Conservation (phyloP, 306 rosid genomes). For the Cyclanthera cordifolia region DNA sequence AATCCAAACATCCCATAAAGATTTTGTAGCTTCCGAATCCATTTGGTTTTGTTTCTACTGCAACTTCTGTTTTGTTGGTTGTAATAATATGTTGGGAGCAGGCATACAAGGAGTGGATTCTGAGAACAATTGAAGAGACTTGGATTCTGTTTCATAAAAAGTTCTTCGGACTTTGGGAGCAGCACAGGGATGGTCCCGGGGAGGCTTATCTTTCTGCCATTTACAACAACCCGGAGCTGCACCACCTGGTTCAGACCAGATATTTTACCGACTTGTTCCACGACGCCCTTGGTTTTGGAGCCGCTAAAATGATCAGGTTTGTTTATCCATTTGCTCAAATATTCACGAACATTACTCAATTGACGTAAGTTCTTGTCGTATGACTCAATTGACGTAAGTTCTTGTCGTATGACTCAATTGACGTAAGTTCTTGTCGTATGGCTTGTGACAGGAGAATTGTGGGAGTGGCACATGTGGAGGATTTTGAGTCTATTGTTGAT, state of each 20-base stretch:
- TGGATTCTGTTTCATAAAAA: slow-evolving; percentile 67
- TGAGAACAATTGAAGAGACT: slow-evolving; percentile 59
- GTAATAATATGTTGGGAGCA: slow-evolving; percentile 7
- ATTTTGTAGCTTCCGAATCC: no score
- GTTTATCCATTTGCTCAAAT: no score
- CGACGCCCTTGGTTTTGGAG: slow-evolving; percentile 79
- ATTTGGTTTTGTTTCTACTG: no score
- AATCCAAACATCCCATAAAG: no score
- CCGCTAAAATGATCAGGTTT: slow-evolving; percentile 76
- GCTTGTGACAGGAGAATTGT: slow-evolving; percentile 69
- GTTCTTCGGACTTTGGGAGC: slow-evolving; percentile 62
- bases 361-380: no score
- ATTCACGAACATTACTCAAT: no score
- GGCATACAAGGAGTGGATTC: slow-evolving; percentile 80
- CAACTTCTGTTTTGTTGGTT: no score
- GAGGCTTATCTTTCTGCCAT: slow-evolving; percentile 76
- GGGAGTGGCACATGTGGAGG: slow-evolving; percentile 86
- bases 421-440: no score
- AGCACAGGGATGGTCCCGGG: slow-evolving; percentile 60
- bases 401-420: no score
- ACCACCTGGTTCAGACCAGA: slow-evolving; percentile 44
- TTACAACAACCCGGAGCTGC: slow-evolving; percentile 55
- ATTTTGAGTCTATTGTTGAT: slow-evolving; percentile 63
- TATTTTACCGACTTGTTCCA: slow-evolving; percentile 53
- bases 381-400: no score